Evolutionary conservation across 1,139 yeast genomes (phyloP).

Genomic region (Hemisphaericaspora xylanilytica): DNA sequence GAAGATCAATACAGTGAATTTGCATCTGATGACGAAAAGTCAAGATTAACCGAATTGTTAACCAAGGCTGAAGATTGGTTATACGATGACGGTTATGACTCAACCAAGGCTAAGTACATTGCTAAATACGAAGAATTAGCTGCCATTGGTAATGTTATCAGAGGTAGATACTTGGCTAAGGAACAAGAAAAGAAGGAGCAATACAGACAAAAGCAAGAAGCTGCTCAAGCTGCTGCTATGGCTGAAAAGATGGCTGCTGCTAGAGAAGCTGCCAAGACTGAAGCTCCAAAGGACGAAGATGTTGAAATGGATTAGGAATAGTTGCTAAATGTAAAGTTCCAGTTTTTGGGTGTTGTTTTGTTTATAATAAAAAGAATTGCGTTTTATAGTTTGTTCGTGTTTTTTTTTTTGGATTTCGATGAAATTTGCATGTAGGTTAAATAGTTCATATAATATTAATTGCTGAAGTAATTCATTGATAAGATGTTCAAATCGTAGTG

Average conservation of each 20-base stretch:
- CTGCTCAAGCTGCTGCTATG: constrained; percentile 80
- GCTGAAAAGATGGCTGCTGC: constrained; percentile 89
- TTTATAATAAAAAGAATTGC: no score
- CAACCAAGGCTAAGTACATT: constrained; percentile 94
- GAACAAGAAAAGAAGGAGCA: constrained; percentile 96
- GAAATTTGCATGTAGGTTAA: no score
- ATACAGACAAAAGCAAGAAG: constrained; percentile 82
- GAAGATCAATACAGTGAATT: constrained; percentile 88
- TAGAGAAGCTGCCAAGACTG: constrained; percentile 49
- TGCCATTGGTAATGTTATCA: constrained; percentile 87
- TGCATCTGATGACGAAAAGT: constrained; percentile 89
- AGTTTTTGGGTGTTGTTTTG: no score
- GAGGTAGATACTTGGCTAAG: constrained; percentile 92
- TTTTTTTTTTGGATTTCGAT: no score
- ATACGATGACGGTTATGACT: constrained; percentile 95
- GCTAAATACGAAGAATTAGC: constrained; percentile 98
- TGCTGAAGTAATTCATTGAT: no score
- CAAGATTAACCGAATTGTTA: constrained; percentile 68
- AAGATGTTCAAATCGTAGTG: no score
- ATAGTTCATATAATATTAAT: no score
- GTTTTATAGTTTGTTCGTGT: no score
- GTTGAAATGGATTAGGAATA: constrained; percentile 34
- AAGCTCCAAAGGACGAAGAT: constrained; percentile 30
- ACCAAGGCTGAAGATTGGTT: constrained; percentile 96
- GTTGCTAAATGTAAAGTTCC: background rate